Percentiles rank a stretch among this genome's conserved stretches.
phyloP scores from a whole-genome alignment of 352 stramenopile species.

The Thalassiosira livingstoniorum region DNA sequence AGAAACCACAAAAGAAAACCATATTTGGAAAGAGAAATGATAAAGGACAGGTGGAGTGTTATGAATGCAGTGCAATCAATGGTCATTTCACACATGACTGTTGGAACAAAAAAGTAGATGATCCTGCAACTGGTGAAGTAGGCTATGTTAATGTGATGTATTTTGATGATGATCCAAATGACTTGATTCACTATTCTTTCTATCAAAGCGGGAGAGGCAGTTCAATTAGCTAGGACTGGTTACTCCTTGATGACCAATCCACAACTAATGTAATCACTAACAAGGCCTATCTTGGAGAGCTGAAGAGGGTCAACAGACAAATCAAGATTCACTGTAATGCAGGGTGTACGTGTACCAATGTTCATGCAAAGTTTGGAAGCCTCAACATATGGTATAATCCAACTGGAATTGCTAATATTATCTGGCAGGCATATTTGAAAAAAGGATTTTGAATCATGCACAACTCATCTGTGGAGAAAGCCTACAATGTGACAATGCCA shows the following conservation, averaged over 20 bases:
- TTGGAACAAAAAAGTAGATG: not conserved
- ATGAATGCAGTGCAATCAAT: not conserved
- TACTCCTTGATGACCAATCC: not conserved
- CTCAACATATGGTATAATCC: too few relatives aligned
- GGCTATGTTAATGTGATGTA: not conserved
- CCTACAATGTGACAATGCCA: too few relatives aligned
- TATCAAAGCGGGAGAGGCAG: not conserved
- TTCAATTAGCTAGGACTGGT: not conserved
- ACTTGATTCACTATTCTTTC: not conserved
- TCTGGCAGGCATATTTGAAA: conserved; percentile 19
- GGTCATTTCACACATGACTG: not conserved
- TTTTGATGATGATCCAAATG: not conserved
- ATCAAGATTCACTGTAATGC: not conserved
- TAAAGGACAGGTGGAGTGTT: not conserved
- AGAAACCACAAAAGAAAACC: too few relatives aligned
- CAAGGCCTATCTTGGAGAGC: not conserved
- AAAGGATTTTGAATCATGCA: too few relatives aligned
- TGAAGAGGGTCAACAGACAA: not conserved
- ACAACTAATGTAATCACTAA: not conserved
- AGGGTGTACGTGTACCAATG: not conserved
- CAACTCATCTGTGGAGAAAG: conserved; percentile 4
- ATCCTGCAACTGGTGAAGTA: not conserved
- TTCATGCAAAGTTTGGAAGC: too few relatives aligned
- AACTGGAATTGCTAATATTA: conserved; percentile 53
- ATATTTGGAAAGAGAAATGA: not conserved